Conservation (phyloP, 306 rosid genomes). For the Citrullus mucosospermus region DNA sequence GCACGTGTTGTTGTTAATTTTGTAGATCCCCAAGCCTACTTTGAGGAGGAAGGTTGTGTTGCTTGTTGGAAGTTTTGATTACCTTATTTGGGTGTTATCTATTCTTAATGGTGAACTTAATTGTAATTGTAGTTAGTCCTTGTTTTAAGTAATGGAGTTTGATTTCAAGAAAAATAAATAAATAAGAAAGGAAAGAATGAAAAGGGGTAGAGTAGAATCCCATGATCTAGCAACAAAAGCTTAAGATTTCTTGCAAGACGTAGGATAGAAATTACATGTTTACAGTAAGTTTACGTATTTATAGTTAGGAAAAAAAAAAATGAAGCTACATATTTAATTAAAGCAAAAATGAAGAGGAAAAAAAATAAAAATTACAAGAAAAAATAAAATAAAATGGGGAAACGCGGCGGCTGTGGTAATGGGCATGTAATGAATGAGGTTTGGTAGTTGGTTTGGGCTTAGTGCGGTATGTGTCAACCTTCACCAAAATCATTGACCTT, state of each 20-base stretch:
- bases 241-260: neutral
- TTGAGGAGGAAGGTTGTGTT: too few species aligned
- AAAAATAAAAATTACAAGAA: neutral
- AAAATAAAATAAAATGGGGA: neutral
- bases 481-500: neutral
- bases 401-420: neutral
- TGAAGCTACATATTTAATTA: neutral
- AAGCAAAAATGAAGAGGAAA: neutral
- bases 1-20: too few species aligned
- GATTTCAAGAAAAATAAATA: too few species aligned
- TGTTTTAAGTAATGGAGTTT: too few species aligned
- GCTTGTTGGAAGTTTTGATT: too few species aligned
- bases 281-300: neutral
- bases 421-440: neutral
- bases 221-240: too few species aligned
- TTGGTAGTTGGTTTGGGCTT: neutral
- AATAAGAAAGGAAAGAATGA: too few species aligned
- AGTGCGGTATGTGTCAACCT: neutral
- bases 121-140: too few species aligned
- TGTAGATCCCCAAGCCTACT: too few species aligned
- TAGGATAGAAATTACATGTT: neutral
- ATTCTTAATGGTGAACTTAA: too few species aligned
- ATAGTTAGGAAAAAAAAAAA: neutral
- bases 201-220: too few species aligned
- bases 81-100: too few species aligned